Conservation (phyloP, 2,329 filamentous ascomycete genomes). For the Aureobasidium sp. region DNA sequence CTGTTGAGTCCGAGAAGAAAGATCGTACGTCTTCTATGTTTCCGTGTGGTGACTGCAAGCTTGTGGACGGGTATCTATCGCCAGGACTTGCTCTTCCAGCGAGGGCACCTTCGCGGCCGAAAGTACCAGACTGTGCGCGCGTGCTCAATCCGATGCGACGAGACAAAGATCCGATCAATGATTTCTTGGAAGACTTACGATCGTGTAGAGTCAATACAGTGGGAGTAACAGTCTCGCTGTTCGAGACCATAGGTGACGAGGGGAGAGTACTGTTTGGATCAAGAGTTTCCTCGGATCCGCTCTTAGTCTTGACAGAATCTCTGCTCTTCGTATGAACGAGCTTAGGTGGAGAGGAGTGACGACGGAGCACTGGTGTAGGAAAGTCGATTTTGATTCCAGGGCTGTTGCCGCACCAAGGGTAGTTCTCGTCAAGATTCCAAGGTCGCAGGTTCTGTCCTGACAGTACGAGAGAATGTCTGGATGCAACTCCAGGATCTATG, state of each 20-base stretch:
- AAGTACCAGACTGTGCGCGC: conserved; percentile 10
- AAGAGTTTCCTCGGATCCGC: conserved; percentile 1
- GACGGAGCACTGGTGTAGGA: conserved; percentile 24
- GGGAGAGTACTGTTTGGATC: conserved; percentile 11
- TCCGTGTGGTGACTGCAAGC: conserved; percentile 33
- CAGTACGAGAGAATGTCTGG: conserved; percentile 24
- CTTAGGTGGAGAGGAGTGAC: conserved; percentile 21
- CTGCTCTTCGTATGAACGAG: conserved; percentile 16
- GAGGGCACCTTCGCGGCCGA: conserved; percentile 1
- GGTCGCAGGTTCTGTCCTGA: conserved; percentile 32
- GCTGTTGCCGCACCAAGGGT: conserved; percentile 34
- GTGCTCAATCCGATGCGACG: conserved; percentile 23
- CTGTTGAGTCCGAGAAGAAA: conserved; percentile 35
- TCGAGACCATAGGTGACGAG: conserved; percentile 7
- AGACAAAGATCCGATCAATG: conserved; percentile 27
- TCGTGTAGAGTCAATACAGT: conserved; percentile 22
- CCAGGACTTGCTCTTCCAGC: conserved; percentile 22
- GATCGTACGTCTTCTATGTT: conserved; percentile 33
- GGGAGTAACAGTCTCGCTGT: conserved; percentile 1
- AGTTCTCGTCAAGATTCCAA: conserved; percentile 41
- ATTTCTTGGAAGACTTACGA: conserved; percentile 26
- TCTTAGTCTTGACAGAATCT: background rate
- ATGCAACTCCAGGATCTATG: background rate
- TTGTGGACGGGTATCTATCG: conserved; percentile 41
- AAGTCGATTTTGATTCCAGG: conserved; percentile 31